Evolutionary conservation across 2,329 filamentous ascomycete species (phyloP).

Genomic region (Aspergillus sp.): DNA sequence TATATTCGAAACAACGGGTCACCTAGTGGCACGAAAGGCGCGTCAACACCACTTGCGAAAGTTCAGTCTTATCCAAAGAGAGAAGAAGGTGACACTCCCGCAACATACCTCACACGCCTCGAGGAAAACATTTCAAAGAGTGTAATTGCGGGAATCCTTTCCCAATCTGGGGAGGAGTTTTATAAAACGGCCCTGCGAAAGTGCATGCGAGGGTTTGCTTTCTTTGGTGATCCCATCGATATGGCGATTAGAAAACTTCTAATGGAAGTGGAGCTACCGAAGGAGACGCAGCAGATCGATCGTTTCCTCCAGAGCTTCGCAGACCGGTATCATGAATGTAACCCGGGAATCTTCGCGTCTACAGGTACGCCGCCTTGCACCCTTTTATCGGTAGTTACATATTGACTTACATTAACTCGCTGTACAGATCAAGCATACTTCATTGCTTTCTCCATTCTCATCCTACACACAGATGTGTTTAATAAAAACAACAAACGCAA

Average conservation of each 20-base stretch:
- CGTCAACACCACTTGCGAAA: constrained; percentile 70
- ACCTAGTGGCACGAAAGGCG: constrained; percentile 52
- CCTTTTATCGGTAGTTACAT: neutral
- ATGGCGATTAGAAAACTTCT: constrained; percentile 95
- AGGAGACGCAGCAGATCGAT: constrained; percentile 98
- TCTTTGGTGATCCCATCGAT: constrained; percentile 96
- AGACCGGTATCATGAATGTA: constrained; percentile 96
- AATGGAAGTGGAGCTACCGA: constrained; percentile 94
- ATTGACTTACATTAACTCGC: neutral
- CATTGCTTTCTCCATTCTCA: constrained; percentile 93
- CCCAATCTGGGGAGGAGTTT: constrained; percentile 83
- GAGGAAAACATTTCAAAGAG: constrained; percentile 79
- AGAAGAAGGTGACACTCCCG: constrained; percentile 83
- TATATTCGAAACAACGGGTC: constrained; percentile 67
- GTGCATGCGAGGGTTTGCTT: constrained; percentile 92
- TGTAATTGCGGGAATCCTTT: constrained; percentile 79
- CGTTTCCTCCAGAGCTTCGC: constrained; percentile 91
- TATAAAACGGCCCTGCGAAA: constrained; percentile 80
- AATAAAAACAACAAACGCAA: constrained; percentile 99
- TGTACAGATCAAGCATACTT: constrained; percentile 86
- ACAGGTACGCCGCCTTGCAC: constrained; percentile 49
- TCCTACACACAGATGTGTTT: constrained; percentile 97
- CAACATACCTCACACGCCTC: constrained; percentile 80
- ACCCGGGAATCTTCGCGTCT: constrained; percentile 88
- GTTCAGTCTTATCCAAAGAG: constrained; percentile 70